phyloP scores from a whole-genome alignment of 352 stramenopile genomes.

The Pythium brassicae region DNA sequence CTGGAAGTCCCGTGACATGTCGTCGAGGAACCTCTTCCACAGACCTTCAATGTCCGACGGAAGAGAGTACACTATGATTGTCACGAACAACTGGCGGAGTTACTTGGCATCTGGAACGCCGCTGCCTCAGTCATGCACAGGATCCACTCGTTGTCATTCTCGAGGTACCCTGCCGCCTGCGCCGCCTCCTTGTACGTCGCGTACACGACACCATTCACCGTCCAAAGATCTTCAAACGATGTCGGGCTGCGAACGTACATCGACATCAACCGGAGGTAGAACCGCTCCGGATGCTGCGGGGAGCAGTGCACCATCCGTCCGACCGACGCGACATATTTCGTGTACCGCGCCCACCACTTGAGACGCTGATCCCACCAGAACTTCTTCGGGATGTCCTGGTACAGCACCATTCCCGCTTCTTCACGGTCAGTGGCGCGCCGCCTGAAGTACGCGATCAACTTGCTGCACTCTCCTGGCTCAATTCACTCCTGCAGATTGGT shows the following conservation, averaged over 20 bases:
- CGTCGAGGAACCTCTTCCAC: slow-evolving; percentile 15
- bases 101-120: slow-evolving; percentile 18
- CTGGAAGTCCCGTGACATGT: slow-evolving; percentile 16
- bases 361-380: slow-evolving; percentile 12
- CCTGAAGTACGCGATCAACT: slow-evolving; percentile 15
- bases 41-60: slow-evolving; percentile 7
- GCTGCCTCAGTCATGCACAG: slow-evolving; percentile 15
- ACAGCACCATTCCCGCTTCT: slow-evolving; percentile 11
- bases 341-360: slow-evolving; percentile 15
- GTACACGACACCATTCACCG: no score
- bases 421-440: slow-evolving; percentile 6
- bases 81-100: slow-evolving; percentile 28
- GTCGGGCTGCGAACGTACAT: no score
- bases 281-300: slow-evolving; percentile 17
- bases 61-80: slow-evolving; percentile 17
- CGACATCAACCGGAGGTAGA: slow-evolving; percentile 13
- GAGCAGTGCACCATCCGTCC: slow-evolving; percentile 18
- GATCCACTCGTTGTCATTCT: slow-evolving; percentile 18
- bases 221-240: no score
- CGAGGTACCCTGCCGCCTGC: slow-evolving; percentile 12
- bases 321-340: slow-evolving; percentile 6
- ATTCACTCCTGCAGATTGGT: no score
- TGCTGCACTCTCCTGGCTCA: background rate
- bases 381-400: slow-evolving; percentile 15
- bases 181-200: no score